Conservation (phyloP, 495 filamentous ascomycete genomes). For the Aspergillus avenaceus region DNA sequence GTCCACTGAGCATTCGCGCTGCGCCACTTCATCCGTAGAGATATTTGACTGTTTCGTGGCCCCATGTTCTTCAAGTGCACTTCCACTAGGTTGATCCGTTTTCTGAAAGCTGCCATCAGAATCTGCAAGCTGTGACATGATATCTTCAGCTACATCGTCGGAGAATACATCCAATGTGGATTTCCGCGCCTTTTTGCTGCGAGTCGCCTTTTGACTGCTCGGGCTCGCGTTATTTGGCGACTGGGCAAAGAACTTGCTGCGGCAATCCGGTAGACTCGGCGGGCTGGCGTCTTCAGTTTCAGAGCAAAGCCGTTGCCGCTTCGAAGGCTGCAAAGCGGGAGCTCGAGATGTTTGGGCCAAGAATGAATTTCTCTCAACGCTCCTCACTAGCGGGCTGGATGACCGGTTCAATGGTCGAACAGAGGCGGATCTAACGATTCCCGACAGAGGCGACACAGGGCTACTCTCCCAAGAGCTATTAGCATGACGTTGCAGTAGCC, state of each 20-base stretch:
- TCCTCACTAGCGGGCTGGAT: constrained; percentile 33
- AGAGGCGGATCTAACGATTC: constrained; percentile 33
- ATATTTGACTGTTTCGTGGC: neutral
- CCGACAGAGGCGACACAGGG: constrained; percentile 32
- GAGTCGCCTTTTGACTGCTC: constrained; percentile 42
- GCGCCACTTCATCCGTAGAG: too few relatives aligned
- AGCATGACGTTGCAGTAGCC: constrained; percentile 50
- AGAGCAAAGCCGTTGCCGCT: constrained; percentile 60
- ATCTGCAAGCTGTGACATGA: constrained; percentile 50
- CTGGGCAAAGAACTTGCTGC: constrained; percentile 57
- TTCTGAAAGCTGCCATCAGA: constrained; percentile 27
- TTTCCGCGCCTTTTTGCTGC: constrained; percentile 44
- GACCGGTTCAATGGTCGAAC: constrained; percentile 31
- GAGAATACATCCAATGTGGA: constrained; percentile 58
- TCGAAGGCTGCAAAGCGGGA: constrained; percentile 48
- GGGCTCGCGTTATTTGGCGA: constrained; percentile 42
- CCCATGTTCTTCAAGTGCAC: neutral
- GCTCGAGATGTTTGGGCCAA: constrained; percentile 38
- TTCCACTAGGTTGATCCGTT: neutral
- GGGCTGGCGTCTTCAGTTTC: constrained; percentile 43
- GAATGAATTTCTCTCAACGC: constrained; percentile 44
- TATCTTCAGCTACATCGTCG: constrained; percentile 63
- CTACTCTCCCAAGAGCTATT: constrained; percentile 51
- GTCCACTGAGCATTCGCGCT: neutral
- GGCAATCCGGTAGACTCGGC: constrained; percentile 28